Evolutionary conservation across 257 asterid species (phyloP), one percentile per base, ranked within the genome.

Genomic region (Cordia subcordata): DNA sequence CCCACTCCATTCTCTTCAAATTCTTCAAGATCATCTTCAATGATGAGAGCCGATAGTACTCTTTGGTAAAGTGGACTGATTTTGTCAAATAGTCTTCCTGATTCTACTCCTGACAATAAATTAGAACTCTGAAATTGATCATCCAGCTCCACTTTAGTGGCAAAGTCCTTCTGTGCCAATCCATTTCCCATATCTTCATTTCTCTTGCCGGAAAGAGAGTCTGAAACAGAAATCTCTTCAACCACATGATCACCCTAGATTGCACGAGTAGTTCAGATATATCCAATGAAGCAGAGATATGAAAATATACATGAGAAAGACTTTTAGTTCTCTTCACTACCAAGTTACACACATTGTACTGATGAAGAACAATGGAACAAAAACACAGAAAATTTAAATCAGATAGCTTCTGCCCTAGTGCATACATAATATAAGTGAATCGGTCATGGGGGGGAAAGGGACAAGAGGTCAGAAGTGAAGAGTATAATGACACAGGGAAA

Each of bases 31-130:
- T 42, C 47, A 74, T 86, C 97, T 61, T 84, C 99, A 37, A 81
- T 10, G 27, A 92, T 88, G 46, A 92, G 77, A 69, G 99, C 96
- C 16, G 99, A 92, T 62, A 92, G 81, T 55, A 92, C 83, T 78
- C 97, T 84, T 66, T 92, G 96, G 78, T 76, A 84, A 64, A 92
- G 85, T 56, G 99, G 96, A 61, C 82, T 68, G 62, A 59, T 79
- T 57, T 57, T 75, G 61, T 74, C 81, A 67, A 53, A 63, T 60
- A 39, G 77, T 68, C 74, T 67, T 56, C 72, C 87, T 10, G 74
- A 66, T 61, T 79, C 85, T 33, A 73, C 68, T 67, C 63, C 74
- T 68, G 74, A 84, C 62, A 59, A 63, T 32, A 62, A 56, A 68
- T 76, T 68, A 64, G 91, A 74, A 63, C 67, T 72, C 46, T 78